These are phyloP conservation scores for Clavispora phyllophila DNA, from an alignment of 805 yeast species.

Conservation along the genomic window DNA sequence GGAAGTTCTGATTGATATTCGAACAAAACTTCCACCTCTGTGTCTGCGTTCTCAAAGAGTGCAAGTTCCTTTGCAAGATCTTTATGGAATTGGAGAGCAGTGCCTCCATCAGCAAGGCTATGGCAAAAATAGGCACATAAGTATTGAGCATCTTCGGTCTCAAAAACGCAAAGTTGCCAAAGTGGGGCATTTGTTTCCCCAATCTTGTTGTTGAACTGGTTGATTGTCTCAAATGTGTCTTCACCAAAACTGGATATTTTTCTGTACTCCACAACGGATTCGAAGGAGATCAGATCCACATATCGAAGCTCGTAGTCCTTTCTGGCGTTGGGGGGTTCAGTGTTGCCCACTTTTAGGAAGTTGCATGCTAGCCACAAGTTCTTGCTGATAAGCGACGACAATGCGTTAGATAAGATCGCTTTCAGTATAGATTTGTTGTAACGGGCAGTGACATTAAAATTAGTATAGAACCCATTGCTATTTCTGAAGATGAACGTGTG, in stretches of 20 bases:
- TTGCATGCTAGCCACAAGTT: conserved; percentile 15
- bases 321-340: conserved; percentile 2
- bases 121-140: conserved; percentile 8
- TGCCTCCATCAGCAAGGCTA: conserved; percentile 9
- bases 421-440: conserved; percentile 9
- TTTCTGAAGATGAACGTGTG: conserved; percentile 19
- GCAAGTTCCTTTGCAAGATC: conserved; percentile 8
- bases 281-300: conserved; percentile 15
- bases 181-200: conserved; percentile 11
- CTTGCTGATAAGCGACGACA: conserved; percentile 1
- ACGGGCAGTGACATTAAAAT: conserved; percentile 20
- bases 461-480: conserved; percentile 16
- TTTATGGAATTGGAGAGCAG: conserved; percentile 7
- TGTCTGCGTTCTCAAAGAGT: conserved; percentile 4
- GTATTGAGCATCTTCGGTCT: conserved; percentile 2
- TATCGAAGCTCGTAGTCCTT: conserved; percentile 13
- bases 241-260: conserved; percentile 13
- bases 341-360: conserved; percentile 10
- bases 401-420: conserved; percentile 4
- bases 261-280: conserved; percentile 16
- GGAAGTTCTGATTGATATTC: conserved; percentile 3
- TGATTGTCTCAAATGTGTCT: conserved; percentile 8
- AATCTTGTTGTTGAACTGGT: conserved; percentile 3
- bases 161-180: conserved; percentile 19
- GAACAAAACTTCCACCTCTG: conserved; percentile 1